A percentile compares a stretch with the other conserved stretches of the same genome.
These are phyloP conservation scores for Pterulicium gracile DNA, from an alignment of 1,284 basidiomycete genomes.

Conservation along the genomic window DNA sequence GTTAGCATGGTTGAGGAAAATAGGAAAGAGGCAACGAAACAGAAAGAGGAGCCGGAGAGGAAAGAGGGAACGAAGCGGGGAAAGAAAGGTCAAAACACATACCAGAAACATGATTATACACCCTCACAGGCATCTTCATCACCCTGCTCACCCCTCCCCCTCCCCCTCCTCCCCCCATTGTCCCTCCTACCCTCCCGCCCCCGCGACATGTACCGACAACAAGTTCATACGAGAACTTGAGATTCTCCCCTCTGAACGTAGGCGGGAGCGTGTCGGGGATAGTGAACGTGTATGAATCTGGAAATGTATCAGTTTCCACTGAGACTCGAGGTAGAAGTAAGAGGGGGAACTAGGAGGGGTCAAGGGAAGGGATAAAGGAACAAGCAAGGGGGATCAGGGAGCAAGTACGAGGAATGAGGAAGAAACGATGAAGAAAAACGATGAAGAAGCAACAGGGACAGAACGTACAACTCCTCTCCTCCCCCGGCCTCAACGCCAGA, in stretches of 20 bases:
- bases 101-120: constrained; percentile 81
- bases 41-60: too few relatives aligned
- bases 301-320: constrained; percentile 3
- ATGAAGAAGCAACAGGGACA: too few relatives aligned
- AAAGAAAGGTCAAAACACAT: constrained; percentile 15
- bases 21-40: neutral
- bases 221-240: constrained; percentile 85
- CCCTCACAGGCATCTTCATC: constrained; percentile 80
- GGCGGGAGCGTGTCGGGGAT: constrained; percentile 81
- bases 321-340: constrained; percentile 3
- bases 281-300: constrained; percentile 70
- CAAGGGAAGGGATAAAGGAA: too few relatives aligned
- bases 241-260: constrained; percentile 75
- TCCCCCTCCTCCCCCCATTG: constrained; percentile 20
- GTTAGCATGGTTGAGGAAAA: neutral
- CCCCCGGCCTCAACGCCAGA: constrained; percentile 63
- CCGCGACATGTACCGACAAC: constrained; percentile 74
- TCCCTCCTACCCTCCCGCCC: constrained; percentile 22
- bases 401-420: too few relatives aligned
- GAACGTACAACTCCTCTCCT: constrained; percentile 70
- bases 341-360: constrained; percentile 3
- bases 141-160: constrained; percentile 54
- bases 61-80: too few relatives aligned
- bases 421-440: too few relatives aligned
- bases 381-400: too few relatives aligned